Base-by-base conservation (phyloP, 129 eudicot genomes). In the Centrapalus pauciflorus region DNA sequence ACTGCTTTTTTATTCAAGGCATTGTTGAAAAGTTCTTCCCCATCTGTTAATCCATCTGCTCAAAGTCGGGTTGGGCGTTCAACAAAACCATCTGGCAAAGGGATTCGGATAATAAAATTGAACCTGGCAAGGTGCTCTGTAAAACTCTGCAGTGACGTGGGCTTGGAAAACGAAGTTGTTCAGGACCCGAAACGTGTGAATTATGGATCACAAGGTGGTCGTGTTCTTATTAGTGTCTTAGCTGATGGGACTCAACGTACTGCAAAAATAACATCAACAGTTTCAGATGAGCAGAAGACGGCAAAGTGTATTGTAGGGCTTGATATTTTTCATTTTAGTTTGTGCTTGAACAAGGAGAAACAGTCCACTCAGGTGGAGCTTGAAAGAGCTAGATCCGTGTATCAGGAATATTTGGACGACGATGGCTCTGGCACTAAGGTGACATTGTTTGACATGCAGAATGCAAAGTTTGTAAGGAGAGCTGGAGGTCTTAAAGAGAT, bases 131-230 rank as follows among this genome's bases (percentile, higher is more conserved):
- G 81, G 45, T 93, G 99, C 64, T 93, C 95, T 29, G 61, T 93
- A 6, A 77, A 78, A 68, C 77, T 87, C 38, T 61, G 78, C 37
- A 81, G 85, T 77, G 96, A 88, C 21, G 73, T 76, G 25, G 87
- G 84, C 52, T 67, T 93, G 88, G 99, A 89, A 50, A 84, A 78
- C 73, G 81, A 79, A 54, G 79, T 69, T 57, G 26, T 84, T 51
- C 74, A 74, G 11, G 99, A 93, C 65, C 95, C 96, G n/a, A 93
- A 93, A 72, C 80, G 85, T 50, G 95, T 86, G 45, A 93, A 88
- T 76, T 93, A 86, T 64, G 99, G 99, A 69, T 84, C 99, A 28
- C 99, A 93, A 82, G 99, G 96, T 65, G 99, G 99, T 46, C 84
- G 90, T 49, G 78, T 88, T 63, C 38, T 81, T 55, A 58, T 93